These are phyloP conservation scores for Paulownia fortunei DNA, from an alignment of 257 asterid genomes.

Conservation along the genomic window DNA sequence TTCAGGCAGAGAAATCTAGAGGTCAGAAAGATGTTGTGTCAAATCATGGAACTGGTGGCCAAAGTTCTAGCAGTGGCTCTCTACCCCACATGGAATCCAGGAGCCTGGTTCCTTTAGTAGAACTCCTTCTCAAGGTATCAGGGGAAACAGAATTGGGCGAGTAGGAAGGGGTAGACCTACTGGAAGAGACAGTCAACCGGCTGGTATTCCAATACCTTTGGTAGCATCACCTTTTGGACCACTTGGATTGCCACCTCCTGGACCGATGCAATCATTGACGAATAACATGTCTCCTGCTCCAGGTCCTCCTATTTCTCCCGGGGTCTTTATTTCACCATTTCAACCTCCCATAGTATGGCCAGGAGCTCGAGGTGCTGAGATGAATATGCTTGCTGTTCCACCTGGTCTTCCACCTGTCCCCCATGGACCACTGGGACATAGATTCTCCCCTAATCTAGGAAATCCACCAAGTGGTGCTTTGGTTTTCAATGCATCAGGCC, in stretches of 20 bases:
- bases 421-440: conserved; percentile 71
- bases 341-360: conserved; percentile 92
- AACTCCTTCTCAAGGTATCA: conserved; percentile 61
- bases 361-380: conserved; percentile 88
- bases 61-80: conserved; percentile 67
- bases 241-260: conserved; percentile 82
- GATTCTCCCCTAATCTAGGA: conserved; percentile 76
- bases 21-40: conserved; percentile 56
- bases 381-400: conserved; percentile 82
- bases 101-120: conserved; percentile 66
- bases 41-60: conserved; percentile 60
- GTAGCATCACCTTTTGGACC: conserved; percentile 85
- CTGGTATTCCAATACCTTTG: conserved; percentile 70
- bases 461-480: conserved; percentile 65
- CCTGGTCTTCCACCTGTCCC: conserved; percentile 84
- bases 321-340: conserved; percentile 83
- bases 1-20: conserved; percentile 55
- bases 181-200: conserved; percentile 79
- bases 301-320: conserved; percentile 83
- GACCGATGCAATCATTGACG: conserved; percentile 78
- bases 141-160: conserved; percentile 83
- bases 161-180: conserved; percentile 84
- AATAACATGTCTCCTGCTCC: conserved; percentile 96
- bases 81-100: conserved; percentile 60
- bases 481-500: conserved; percentile 68